Base-by-base conservation (phyloP, 257 asterid species). In the Solanum tarapatanum region DNA sequence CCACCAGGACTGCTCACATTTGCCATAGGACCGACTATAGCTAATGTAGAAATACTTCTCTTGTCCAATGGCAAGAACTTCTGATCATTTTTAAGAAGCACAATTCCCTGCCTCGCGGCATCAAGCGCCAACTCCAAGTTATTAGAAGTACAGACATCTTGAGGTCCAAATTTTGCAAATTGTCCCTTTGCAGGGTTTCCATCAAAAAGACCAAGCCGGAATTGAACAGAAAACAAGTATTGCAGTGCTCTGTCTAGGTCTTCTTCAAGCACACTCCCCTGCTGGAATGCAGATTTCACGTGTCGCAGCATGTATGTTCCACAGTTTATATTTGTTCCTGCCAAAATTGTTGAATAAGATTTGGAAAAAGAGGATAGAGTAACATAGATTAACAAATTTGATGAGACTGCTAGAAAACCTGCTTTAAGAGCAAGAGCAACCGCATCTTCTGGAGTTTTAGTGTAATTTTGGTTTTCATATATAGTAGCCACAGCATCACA, bases 401-500 rank as follows among this genome's bases (percentile, higher is more conserved):
- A 24, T n/a, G 41, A 75, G 88, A 89, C 69, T 83, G 70, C 86
- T 8, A 36, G 45, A 35, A 68, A 84, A 97, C 99, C 99, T 94
- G 99, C 98, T 95, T 85, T 93, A 23, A 97, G 91, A 77, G 98
- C 98, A 85, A 91, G 91, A 48, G 98, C 96, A 85, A 94, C 98
- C 3, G 99, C 99, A 86, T 94, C 98, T 88, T 95, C 99, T 0
- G 91, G 91, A 33, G 94, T 85, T 88, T 88, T 93, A 5, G 98
- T 88, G 90, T 91, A 95, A 11, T 95, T 91, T 77, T 97, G 98
- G 91, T 92, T 13, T 88, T 94, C 98, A 62, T 86, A 96, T 84
- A 97, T 95, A 3, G 98, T 94, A 24, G 96, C 96, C 91, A 94
- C 97, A 84, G 99, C 98, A 90, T 97, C 99, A 87, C 99, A 97